Conservation (phyloP, 495 filamentous ascomycete genomes). For the Aspergillus biplanus region DNA sequence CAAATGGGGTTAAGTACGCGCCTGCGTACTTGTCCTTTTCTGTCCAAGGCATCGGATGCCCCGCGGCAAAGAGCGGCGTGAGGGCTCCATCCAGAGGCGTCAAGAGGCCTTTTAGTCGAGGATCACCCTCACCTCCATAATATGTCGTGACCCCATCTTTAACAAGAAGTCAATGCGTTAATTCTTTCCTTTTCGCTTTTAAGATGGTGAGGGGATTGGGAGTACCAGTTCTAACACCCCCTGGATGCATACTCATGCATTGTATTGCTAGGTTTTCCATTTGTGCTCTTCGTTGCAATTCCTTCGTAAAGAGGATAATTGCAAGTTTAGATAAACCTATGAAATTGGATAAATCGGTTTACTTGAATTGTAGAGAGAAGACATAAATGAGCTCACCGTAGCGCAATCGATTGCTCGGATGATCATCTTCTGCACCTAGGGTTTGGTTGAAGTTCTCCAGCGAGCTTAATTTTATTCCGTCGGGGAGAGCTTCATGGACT, state of each 20-base stretch:
- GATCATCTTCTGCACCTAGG: slow-evolving; percentile 1
- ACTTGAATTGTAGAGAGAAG: neutral
- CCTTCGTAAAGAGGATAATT: slow-evolving; percentile 9
- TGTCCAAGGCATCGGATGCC: neutral
- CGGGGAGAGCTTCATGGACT: neutral
- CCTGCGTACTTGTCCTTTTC: slow-evolving; percentile 5
- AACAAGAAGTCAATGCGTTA: neutral
- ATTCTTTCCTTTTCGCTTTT: too few species aligned
- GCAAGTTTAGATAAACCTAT: slow-evolving; percentile 4
- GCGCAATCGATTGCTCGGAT: slow-evolving; percentile 1
- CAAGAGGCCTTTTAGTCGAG: neutral
- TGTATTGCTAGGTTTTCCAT: neutral
- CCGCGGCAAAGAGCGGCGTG: slow-evolving; percentile 3
- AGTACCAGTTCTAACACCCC: slow-evolving; percentile 3
- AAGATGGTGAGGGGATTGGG: neutral
- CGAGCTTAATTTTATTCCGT: neutral
- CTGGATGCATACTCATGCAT: slow-evolving; percentile 1
- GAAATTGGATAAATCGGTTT: neutral
- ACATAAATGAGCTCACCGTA: neutral
- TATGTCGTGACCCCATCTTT: neutral
- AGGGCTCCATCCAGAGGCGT: slow-evolving; percentile 5
- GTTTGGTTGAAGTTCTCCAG: neutral
- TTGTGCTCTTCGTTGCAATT: neutral
- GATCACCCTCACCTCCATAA: neutral
- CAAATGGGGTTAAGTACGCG: slow-evolving; percentile 1